These are phyloP conservation scores for Rostrohypoxylon terebratum DNA, from an alignment of 495 filamentous ascomycete genomes.

Conservation along the genomic window DNA sequence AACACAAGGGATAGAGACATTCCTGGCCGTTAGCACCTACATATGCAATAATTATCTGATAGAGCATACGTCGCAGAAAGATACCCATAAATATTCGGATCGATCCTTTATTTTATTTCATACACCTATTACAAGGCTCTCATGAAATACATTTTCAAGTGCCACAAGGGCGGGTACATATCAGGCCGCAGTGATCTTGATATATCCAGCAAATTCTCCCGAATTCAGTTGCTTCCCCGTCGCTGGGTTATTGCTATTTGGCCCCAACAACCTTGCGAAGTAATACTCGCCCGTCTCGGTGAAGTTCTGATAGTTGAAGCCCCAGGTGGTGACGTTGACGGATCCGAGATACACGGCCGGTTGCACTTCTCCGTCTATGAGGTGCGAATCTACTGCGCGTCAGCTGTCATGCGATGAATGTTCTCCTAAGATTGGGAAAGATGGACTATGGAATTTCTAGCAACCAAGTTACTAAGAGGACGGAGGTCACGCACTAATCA, in stretches of 20 bases:
- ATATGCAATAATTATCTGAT: background rate
- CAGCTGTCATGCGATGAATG: background rate
- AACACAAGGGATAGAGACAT: background rate
- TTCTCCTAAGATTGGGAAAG: background rate
- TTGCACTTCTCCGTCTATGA: conserved; percentile 31
- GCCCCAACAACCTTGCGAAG: conserved; percentile 32
- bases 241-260: conserved; percentile 38
- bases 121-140: background rate
- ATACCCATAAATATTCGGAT: too few species aligned
- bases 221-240: conserved; percentile 38
- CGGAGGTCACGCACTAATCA: conserved; percentile 12
- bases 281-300: conserved; percentile 45
- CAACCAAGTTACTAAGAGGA: background rate
- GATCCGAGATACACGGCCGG: conserved; percentile 35
- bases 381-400: conserved; percentile 26
- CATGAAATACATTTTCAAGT: background rate
- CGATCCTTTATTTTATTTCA: too few species aligned
- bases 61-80: background rate
- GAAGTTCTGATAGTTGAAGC: conserved; percentile 44
- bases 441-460: background rate
- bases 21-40: background rate
- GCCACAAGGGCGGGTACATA: background rate
- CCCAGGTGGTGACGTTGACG: conserved; percentile 44
- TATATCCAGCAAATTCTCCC: conserved; percentile 41
- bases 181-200: conserved; percentile 31